Percentiles rank a stretch among this genome's conserved stretches.
These are phyloP conservation scores for Xylaria sp. DNA, from an alignment of 2,329 filamentous ascomycete species.

Conservation along the genomic window DNA sequence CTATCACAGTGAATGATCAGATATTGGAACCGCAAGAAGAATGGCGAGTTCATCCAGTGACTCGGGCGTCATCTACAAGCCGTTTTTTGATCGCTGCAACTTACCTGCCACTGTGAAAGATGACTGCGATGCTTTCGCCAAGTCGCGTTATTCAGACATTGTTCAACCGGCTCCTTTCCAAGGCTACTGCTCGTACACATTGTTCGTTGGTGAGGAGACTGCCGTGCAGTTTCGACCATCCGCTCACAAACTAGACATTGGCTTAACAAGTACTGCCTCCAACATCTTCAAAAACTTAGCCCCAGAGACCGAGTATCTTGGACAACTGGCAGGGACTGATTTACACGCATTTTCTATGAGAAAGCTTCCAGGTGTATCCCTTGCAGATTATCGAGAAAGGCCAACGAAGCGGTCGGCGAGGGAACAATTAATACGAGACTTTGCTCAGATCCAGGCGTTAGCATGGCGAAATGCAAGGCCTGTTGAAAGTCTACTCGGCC, in stretches of 20 bases:
- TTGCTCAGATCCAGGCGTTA: constrained; percentile 55
- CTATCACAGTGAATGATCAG: neutral
- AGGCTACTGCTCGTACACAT: constrained; percentile 65
- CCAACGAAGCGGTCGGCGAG: constrained; percentile 32
- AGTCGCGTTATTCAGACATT: constrained; percentile 47
- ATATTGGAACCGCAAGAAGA: constrained; percentile 11
- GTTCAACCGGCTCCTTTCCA: constrained; percentile 54
- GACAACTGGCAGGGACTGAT: constrained; percentile 46
- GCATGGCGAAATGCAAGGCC: constrained; percentile 50
- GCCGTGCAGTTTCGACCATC: constrained; percentile 62
- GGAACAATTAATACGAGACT: constrained; percentile 53
- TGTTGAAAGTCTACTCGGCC: constrained; percentile 28
- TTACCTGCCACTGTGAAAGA: constrained; percentile 43
- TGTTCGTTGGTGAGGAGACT: constrained; percentile 53
- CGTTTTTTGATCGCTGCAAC: constrained; percentile 49
- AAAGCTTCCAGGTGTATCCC: constrained; percentile 55
- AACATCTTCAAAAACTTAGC: constrained; percentile 56
- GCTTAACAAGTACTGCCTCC: constrained; percentile 53
- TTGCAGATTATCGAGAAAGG: constrained; percentile 49
- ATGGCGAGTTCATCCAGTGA: constrained; percentile 44
- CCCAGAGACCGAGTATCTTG: constrained; percentile 55
- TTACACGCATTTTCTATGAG: constrained; percentile 57
- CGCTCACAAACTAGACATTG: constrained; percentile 56
- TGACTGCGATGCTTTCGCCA: constrained; percentile 51
- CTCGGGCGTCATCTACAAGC: constrained; percentile 43